phyloP scores from a whole-genome alignment of 2,329 filamentous ascomycete genomes.

The Bisporella sp. region DNA sequence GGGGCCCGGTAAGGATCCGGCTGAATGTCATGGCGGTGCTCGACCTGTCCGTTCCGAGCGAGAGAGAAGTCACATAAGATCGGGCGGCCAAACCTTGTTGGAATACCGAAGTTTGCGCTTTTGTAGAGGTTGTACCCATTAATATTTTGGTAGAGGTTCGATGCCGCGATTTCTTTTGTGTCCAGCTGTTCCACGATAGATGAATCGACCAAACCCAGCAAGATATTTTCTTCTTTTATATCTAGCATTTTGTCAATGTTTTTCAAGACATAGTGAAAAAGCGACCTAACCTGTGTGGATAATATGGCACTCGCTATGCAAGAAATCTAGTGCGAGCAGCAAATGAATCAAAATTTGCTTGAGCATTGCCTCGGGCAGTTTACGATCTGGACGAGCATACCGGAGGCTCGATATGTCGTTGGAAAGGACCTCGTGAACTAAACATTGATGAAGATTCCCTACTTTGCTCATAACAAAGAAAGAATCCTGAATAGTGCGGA shows the following conservation, averaged over 20 bases:
- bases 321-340: slow-evolving; percentile 84
- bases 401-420: slow-evolving; percentile 15
- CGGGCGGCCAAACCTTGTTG: slow-evolving; percentile 17
- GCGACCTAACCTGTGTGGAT: slow-evolving; percentile 71
- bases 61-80: slow-evolving; percentile 20
- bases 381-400: slow-evolving; percentile 9
- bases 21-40: slow-evolving; percentile 17
- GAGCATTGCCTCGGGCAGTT: slow-evolving; percentile 45
- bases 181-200: slow-evolving; percentile 17
- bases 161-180: slow-evolving; percentile 14
- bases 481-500: slow-evolving; percentile 16
- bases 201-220: slow-evolving; percentile 15
- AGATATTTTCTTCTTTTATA: slow-evolving; percentile 21
- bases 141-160: slow-evolving; percentile 13
- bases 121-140: slow-evolving; percentile 17
- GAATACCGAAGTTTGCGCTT: slow-evolving; percentile 17
- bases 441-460: slow-evolving; percentile 16
- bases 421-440: slow-evolving; percentile 19
- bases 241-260: slow-evolving; percentile 13
- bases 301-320: slow-evolving; percentile 94
- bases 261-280: slow-evolving; percentile 9
- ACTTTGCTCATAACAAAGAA: slow-evolving; percentile 15
- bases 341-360: slow-evolving; percentile 98
- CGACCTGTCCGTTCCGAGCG: slow-evolving; percentile 16
- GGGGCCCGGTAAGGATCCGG: slow-evolving; percentile 27